phyloP scores from a whole-genome alignment of 108 stramenopile genomes.

The Mayamaea pseudoterrestris region DNA sequence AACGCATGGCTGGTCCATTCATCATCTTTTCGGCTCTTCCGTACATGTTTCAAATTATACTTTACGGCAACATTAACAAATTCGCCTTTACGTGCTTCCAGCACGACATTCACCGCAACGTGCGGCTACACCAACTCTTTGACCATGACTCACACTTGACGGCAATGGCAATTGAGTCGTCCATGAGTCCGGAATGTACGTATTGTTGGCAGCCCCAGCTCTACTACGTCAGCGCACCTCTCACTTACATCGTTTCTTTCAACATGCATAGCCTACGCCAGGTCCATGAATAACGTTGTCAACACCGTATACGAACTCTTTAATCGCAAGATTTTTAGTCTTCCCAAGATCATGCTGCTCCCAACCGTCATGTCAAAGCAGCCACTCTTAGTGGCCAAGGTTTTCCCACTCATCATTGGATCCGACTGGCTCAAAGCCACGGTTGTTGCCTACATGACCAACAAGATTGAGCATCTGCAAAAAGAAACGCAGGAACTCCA shows the following conservation, averaged over 20 bases:
- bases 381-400: constrained; percentile 58
- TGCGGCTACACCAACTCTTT: constrained; percentile 72
- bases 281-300: constrained; percentile 60
- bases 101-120: constrained; percentile 64
- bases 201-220: background rate
- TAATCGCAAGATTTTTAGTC: constrained; percentile 80
- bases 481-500: constrained; percentile 53
- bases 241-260: background rate
- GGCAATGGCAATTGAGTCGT: constrained; percentile 58
- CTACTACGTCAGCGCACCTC: background rate
- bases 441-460: constrained; percentile 57
- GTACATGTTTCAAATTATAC: constrained; percentile 78
- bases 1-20: constrained; percentile 60
- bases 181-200: constrained; percentile 52
- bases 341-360: constrained; percentile 69
- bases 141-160: constrained; percentile 57
- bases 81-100: constrained; percentile 63
- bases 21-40: constrained; percentile 68
- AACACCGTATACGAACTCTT: constrained; percentile 52
- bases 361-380: constrained; percentile 65
- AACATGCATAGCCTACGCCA: constrained; percentile 30
- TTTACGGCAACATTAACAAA: constrained; percentile 68
- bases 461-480: constrained; percentile 47
- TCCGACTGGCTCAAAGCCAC: constrained; percentile 61
- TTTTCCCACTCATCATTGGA: constrained; percentile 68